These are phyloP conservation scores for Diaporthe sp. DNA, from an alignment of 2,329 filamentous ascomycete species.

Conservation along the genomic window DNA sequence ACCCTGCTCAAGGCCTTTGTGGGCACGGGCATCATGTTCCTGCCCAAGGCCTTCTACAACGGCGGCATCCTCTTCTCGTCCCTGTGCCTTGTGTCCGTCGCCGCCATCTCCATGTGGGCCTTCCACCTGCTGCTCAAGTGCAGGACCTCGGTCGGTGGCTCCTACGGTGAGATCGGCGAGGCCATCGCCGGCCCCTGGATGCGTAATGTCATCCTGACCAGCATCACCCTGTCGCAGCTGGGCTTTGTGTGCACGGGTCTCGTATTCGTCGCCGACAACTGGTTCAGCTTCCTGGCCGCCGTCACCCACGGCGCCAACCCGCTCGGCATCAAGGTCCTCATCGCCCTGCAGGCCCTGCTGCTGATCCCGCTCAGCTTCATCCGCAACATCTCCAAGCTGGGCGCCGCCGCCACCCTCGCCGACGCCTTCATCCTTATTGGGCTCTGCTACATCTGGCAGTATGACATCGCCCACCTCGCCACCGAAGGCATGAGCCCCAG, in stretches of 20 bases:
- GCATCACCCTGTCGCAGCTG: constrained; percentile 81
- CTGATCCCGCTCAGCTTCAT: constrained; percentile 79
- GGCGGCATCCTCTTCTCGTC: constrained; percentile 83
- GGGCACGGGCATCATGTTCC: constrained; percentile 85
- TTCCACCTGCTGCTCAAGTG: constrained; percentile 81
- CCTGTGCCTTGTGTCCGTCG: constrained; percentile 75
- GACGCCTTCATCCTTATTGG: constrained; percentile 81
- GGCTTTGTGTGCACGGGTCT: constrained; percentile 85
- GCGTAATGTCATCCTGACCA: constrained; percentile 75
- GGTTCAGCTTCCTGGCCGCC: constrained; percentile 76
- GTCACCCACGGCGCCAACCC: constrained; percentile 65
- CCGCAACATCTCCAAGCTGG: constrained; percentile 82
- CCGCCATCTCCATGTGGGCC: constrained; percentile 76
- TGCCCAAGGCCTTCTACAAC: constrained; percentile 84
- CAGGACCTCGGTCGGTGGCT: constrained; percentile 71
- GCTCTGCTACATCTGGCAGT: constrained; percentile 80
- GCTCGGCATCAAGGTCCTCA: constrained; percentile 70
- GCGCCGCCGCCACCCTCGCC: constrained; percentile 76
- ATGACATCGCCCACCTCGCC: constrained; percentile 72
- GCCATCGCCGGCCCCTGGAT: constrained; percentile 75
- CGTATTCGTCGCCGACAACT: constrained; percentile 83
- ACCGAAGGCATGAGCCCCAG: constrained; percentile 69
- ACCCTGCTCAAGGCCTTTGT: constrained; percentile 84
- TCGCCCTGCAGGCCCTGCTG: constrained; percentile 74
- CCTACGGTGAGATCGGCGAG: constrained; percentile 81